Evolutionary conservation across 345 rosid genomes (phyloP).

Genomic region (Bruguiera sexangula): DNA sequence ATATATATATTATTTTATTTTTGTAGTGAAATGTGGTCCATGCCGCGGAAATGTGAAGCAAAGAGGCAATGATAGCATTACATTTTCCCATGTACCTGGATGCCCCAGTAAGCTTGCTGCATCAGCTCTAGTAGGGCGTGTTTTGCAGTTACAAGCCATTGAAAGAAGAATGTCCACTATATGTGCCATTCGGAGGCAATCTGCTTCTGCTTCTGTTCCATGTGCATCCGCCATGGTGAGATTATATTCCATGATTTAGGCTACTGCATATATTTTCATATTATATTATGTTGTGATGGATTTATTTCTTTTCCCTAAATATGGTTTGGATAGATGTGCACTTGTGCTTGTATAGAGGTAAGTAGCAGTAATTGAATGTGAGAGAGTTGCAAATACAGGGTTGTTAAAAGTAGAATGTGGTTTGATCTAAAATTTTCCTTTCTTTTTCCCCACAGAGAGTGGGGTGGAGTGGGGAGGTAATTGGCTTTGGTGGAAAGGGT

Average conservation of each 20-base stretch:
- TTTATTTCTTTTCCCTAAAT: background rate
- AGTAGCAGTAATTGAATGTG: background rate
- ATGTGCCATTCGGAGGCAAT: constrained; percentile 20
- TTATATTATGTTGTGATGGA: background rate
- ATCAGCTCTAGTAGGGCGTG: constrained; percentile 26
- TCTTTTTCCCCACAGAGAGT: too few species aligned
- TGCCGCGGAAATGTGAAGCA: too few species aligned
- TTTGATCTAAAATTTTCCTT: too few species aligned
- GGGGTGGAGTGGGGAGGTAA: too few species aligned
- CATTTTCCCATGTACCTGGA: too few species aligned
- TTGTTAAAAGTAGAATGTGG: too few species aligned
- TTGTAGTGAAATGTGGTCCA: too few species aligned
- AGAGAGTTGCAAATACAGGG: too few species aligned
- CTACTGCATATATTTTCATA: background rate
- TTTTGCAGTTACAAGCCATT: constrained; percentile 19
- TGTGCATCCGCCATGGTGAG: constrained; percentile 41
- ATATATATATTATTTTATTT: too few species aligned
- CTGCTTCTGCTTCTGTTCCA: constrained; percentile 30
- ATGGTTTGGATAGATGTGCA: background rate
- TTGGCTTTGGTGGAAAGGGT: too few species aligned
- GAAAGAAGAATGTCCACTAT: constrained; percentile 9
- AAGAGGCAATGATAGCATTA: too few species aligned
- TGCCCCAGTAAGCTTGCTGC: background rate
- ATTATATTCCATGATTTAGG: background rate
- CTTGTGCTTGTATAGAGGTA: background rate